Evolutionary conservation across 2,329 filamentous ascomycete genomes (phyloP).

Genomic region (Diaporthe batatas): DNA sequence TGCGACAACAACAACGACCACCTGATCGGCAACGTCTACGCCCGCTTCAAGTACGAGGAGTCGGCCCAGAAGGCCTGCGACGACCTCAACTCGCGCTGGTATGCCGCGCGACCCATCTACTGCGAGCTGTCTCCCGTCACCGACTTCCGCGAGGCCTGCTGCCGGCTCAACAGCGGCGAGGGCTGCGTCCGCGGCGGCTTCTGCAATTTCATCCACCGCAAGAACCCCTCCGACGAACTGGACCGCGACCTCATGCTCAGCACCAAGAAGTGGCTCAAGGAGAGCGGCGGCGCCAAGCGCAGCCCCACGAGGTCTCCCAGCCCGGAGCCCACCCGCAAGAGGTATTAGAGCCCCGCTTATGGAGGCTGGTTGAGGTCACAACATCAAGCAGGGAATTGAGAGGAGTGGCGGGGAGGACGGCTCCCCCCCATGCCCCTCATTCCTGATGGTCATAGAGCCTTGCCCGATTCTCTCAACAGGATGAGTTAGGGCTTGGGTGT

Average conservation of each 20-base stretch:
- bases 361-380: background rate
- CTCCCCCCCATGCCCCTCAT: background rate
- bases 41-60: slow-evolving; percentile 99
- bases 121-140: slow-evolving; percentile 97
- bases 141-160: slow-evolving; percentile 98
- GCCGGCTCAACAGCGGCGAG: slow-evolving; percentile 92
- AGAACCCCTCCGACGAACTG: slow-evolving; percentile 90
- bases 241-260: slow-evolving; percentile 87
- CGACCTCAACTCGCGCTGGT: slow-evolving; percentile 94
- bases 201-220: slow-evolving; percentile 99
- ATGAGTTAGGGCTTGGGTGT: background rate
- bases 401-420: background rate
- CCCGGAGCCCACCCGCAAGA: slow-evolving; percentile 83
- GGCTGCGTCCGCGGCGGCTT: slow-evolving; percentile 96
- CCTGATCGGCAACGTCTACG: slow-evolving; percentile 98
- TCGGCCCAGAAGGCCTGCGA: slow-evolving; percentile 94
- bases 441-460: background rate
- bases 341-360: slow-evolving; percentile 64
- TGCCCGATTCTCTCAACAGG: background rate
- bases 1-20: slow-evolving; percentile 99
- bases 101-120: slow-evolving; percentile 96
- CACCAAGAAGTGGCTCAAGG: slow-evolving; percentile 97
- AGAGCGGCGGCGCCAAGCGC: slow-evolving; percentile 84
- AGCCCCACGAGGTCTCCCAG: slow-evolving; percentile 87
- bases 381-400: background rate